Conservation (phyloP, 2,329 filamentous ascomycete genomes). For the Penicillium sp. region DNA sequence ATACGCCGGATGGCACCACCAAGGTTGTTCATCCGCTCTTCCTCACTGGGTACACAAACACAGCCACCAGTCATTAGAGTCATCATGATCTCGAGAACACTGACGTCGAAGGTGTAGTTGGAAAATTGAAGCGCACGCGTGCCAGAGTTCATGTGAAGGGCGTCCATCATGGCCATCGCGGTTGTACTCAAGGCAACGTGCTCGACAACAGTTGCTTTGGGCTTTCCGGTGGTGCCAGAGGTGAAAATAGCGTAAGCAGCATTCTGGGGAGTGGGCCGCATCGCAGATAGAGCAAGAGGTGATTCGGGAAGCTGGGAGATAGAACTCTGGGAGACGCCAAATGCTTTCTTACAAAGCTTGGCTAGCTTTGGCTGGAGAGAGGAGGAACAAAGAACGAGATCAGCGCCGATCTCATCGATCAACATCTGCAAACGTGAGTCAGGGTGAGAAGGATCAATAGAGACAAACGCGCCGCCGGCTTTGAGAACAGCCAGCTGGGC, state of each 20-base stretch:
- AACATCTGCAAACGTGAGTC: slow-evolving; percentile 41
- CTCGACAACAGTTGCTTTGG: slow-evolving; percentile 65
- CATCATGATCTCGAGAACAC: slow-evolving; percentile 58
- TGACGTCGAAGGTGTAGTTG: slow-evolving; percentile 60
- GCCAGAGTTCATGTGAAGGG: slow-evolving; percentile 54
- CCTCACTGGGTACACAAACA: slow-evolving; percentile 60
- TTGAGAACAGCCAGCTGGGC: slow-evolving; percentile 48
- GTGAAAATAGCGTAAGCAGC: slow-evolving; percentile 65
- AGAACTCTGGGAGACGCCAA: slow-evolving; percentile 34
- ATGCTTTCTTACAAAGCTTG: slow-evolving; percentile 32
- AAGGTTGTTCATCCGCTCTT: slow-evolving; percentile 56
- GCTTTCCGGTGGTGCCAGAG: slow-evolving; percentile 59
- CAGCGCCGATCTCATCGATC: slow-evolving; percentile 40
- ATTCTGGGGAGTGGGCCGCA: slow-evolving; percentile 29
- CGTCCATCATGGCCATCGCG: slow-evolving; percentile 55
- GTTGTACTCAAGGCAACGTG: slow-evolving; percentile 62
- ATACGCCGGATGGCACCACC: slow-evolving; percentile 55
- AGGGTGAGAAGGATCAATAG: slow-evolving; percentile 47
- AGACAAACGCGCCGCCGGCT: slow-evolving; percentile 48
- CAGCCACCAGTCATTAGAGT: slow-evolving; percentile 61
- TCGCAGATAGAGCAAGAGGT: slow-evolving; percentile 20
- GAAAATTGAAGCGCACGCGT: slow-evolving; percentile 65
- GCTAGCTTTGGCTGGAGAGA: slow-evolving; percentile 35
- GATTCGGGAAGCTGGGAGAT: slow-evolving; percentile 34
- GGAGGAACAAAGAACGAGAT: slow-evolving; percentile 41